Percentiles rank a stretch among this genome's conserved stretches.
Evolutionary conservation across 164 flowering plant genomes (phyloP).

Genomic region (Nelumbo lutea): DNA sequence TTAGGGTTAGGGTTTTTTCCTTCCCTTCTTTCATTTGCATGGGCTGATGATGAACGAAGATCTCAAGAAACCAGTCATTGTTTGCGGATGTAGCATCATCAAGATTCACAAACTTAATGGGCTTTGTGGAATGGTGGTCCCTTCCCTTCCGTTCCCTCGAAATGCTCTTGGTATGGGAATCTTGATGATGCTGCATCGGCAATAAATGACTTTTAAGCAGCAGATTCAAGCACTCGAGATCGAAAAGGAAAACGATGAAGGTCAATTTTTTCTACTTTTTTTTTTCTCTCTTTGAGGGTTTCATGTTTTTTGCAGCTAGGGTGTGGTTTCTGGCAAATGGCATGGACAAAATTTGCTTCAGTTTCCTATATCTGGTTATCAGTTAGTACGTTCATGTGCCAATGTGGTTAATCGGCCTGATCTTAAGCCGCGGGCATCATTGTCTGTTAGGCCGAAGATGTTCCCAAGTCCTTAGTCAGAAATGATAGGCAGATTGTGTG

Average conservation of each 20-base stretch:
- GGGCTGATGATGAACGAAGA: slow-evolving; percentile 18
- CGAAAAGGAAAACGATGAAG: background rate
- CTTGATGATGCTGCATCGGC: slow-evolving; percentile 72
- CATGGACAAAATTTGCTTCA: too few relatives aligned
- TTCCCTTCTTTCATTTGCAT: slow-evolving; percentile 12
- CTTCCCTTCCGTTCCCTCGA: slow-evolving; percentile 8
- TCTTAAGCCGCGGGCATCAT: too few relatives aligned
- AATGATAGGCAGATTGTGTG: slow-evolving; percentile 12
- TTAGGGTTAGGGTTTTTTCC: slow-evolving; percentile 29
- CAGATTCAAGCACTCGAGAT: background rate
- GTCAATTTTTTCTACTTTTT: background rate
- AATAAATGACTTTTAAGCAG: slow-evolving; percentile 31
- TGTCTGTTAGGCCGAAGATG: background rate
- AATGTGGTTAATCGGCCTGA: background rate
- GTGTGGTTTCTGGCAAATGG: too few relatives aligned
- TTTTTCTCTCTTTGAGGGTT: background rate
- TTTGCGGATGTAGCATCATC: slow-evolving; percentile 52
- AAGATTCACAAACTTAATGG: slow-evolving; percentile 53
- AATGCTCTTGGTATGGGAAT: slow-evolving; percentile 33
- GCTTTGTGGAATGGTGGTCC: slow-evolving; percentile 14
- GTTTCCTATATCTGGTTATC: too few relatives aligned
- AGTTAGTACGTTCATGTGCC: too few relatives aligned
- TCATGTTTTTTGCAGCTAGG: background rate
- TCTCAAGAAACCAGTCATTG: slow-evolving; percentile 34
- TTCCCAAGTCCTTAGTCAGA: background rate